A percentile compares a stretch with the other conserved stretches of the same genome.
phyloP scores from a whole-genome alignment of 164 flowering plant species.

The Chimonanthus praecox region DNA sequence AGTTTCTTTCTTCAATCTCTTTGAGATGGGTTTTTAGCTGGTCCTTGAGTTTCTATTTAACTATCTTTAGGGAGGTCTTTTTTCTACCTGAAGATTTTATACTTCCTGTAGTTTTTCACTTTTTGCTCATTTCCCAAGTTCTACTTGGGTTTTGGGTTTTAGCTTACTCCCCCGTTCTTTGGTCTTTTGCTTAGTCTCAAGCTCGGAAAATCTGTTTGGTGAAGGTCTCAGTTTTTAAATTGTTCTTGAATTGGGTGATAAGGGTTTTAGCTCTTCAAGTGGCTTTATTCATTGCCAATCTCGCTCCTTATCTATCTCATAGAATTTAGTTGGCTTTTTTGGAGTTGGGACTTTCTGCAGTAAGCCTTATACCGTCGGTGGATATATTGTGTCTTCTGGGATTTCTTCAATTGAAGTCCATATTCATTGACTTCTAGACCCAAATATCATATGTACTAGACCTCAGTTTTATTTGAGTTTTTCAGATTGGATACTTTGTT shows the following conservation, averaged over 20 bases:
- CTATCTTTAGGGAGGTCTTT: background rate
- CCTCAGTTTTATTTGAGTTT: background rate
- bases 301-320: too few relatives aligned
- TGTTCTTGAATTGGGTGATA: background rate
- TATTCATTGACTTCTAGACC: background rate
- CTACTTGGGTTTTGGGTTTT: too few relatives aligned
- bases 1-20: background rate
- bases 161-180: too few relatives aligned
- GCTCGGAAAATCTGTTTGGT: background rate
- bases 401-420: background rate
- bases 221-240: background rate
- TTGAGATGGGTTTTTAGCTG: background rate
- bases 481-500: background rate
- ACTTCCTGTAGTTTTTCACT: background rate
- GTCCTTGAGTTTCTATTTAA: background rate
- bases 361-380: background rate
- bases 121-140: background rate
- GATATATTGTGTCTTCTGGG: background rate
- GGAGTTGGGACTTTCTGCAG: background rate
- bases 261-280: too few relatives aligned
- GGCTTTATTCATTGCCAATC: too few relatives aligned
- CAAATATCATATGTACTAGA: constrained; percentile 3
- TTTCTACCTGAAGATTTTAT: constrained; percentile 1
- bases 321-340: background rate
- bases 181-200: too few relatives aligned